These are phyloP conservation scores for Erysimum cheiranthoides DNA, from an alignment of 345 rosid genomes.

Conservation along the genomic window DNA sequence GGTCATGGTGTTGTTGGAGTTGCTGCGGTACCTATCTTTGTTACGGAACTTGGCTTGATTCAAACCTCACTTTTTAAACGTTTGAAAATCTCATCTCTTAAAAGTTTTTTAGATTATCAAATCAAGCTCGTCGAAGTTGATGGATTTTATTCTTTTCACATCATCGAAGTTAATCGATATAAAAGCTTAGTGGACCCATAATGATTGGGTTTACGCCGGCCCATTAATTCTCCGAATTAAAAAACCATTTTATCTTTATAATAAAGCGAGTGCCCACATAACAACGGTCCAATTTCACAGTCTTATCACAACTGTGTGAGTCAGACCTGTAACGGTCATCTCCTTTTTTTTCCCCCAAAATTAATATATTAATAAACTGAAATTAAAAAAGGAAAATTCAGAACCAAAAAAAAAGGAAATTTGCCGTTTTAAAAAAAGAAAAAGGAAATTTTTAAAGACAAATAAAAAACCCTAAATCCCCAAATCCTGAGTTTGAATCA, in stretches of 20 bases:
- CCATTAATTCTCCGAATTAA: not conserved
- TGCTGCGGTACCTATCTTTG: no score
- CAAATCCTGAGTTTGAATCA: conserved; percentile 30
- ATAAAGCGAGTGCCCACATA: conserved; percentile 17
- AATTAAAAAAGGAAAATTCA: conserved; percentile 6
- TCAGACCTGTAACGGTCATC: conserved; percentile 63
- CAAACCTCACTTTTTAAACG: no score
- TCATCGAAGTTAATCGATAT: no score
- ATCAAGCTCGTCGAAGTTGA: no score
- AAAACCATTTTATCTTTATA: not conserved
- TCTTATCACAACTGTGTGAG: conserved; percentile 1
- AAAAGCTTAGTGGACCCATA: not conserved
- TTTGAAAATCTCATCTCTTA: no score
- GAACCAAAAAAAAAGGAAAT: not conserved
- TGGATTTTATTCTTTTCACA: no score
- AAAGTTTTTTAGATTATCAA: no score
- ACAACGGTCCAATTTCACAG: conserved; percentile 41
- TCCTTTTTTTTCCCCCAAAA: conserved; percentile 24
- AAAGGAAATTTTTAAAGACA: conserved; percentile 22
- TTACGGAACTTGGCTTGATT: no score
- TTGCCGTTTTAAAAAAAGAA: not conserved
- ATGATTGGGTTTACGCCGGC: conserved; percentile 2
- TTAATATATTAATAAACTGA: conserved; percentile 4
- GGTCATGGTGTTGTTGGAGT: no score
- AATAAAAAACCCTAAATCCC: conserved; percentile 27